phyloP scores from a whole-genome alignment of 345 rosid genomes.

The Cardamine chenopodiifolia region DNA sequence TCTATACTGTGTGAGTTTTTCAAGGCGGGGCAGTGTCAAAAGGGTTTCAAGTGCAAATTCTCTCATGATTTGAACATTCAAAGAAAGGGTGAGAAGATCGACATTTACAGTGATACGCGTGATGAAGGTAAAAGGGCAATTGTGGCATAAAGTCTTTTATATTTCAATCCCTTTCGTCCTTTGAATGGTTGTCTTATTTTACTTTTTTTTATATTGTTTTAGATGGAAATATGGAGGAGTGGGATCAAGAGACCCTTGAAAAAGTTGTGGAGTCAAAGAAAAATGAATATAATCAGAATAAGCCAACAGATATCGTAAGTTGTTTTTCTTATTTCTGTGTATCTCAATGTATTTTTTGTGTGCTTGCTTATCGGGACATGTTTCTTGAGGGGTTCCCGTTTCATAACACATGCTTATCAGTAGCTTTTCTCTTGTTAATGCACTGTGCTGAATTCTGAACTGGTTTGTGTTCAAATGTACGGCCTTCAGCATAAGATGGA shows the following conservation, averaged over 20 bases:
- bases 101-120: conserved; percentile 84
- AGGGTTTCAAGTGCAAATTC: conserved; percentile 95
- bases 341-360: background rate
- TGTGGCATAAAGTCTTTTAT: background rate
- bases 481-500: background rate
- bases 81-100: conserved; percentile 98
- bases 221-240: conserved; percentile 85
- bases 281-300: conserved; percentile 81
- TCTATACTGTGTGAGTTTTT: conserved; percentile 87
- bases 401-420: background rate
- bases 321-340: conserved; percentile 13
- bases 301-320: conserved; percentile 91
- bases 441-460: background rate
- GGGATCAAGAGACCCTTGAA: conserved; percentile 96
- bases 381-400: background rate
- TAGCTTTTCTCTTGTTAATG: conserved; percentile 24
- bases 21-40: conserved; percentile 86
- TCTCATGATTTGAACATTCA: conserved; percentile 94
- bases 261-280: conserved; percentile 89
- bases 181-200: conserved; percentile 24
- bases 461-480: conserved; percentile 13
- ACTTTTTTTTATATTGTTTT: background rate
- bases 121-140: conserved; percentile 58
- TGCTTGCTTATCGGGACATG: background rate
- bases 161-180: background rate